Base-by-base conservation (phyloP, 1,284 basidiomycete species). In the Apiotrichum brassicae region DNA sequence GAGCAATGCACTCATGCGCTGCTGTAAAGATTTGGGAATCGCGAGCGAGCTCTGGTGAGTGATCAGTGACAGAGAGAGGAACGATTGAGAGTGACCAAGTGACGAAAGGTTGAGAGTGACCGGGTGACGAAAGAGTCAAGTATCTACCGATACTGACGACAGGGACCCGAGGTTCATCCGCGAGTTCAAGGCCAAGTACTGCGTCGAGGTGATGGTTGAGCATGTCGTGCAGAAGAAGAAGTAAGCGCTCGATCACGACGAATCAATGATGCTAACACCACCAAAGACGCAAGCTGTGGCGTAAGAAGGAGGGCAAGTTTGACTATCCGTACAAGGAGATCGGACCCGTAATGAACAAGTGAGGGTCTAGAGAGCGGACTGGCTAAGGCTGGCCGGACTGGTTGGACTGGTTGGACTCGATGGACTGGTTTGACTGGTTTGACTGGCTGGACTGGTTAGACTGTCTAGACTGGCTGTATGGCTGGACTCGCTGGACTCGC, bases 151-250 rank as follows among this genome's bases (percentile, higher is more conserved):
- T 14, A 28, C 40, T 42, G 40, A 49, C 32, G 18, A 6, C 58
- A 87, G 88, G 92, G 94, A 97, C 66, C 94, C 94, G 26, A 83
- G 87, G 1, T 97, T 94, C 72, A 93, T 97, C 60, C 84, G 91
- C 40, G 82, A 87, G 62, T 98, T 94, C 79, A 97, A 94, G 74
- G 74, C 80, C 6, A 81, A 90, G 65, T 62, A 93, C 64, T 90
- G 87, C 63, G 69, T 86, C 13, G 92, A 97, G 68, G 83, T 92
- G 1, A 97, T 85, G 71, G 87, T 78, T 0, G 88, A 92, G 66
- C 83, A 95, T 66, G 56, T 81, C 0, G 76, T 79, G 6, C 90
- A 83, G 8, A 93, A 92, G 75, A 89, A 85, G 73, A 95, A 93
- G 91, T 92, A 62, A 48, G 86, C 77, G n/a, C n/a, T n/a, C n/a